Conservation (phyloP, 2,329 filamentous ascomycete species). For the Colletotrichum orchidophilum region DNA sequence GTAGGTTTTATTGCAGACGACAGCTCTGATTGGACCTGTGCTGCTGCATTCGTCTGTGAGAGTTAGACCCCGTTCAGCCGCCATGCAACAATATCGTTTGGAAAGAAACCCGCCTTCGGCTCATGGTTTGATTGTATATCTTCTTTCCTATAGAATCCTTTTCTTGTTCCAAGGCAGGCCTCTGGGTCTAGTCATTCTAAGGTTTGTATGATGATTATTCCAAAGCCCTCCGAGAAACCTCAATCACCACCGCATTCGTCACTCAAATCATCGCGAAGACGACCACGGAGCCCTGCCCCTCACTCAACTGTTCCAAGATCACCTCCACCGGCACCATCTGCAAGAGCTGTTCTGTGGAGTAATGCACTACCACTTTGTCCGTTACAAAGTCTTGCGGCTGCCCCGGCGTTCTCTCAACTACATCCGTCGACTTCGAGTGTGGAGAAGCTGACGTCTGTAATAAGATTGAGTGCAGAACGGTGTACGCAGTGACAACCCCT, state of each 20-base stretch:
- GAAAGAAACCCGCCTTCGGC: neutral
- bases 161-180: neutral
- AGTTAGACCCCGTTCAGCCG: neutral
- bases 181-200: neutral
- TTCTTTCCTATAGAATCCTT: neutral
- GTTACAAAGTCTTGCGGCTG: constrained; percentile 45
- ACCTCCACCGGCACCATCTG: constrained; percentile 43
- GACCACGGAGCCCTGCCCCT: constrained; percentile 10
- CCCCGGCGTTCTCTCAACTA: constrained; percentile 40
- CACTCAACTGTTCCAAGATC: constrained; percentile 44
- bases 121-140: neutral
- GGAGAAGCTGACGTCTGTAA: constrained; percentile 27
- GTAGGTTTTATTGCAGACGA: neutral
- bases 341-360: constrained; percentile 43
- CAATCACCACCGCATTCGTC: neutral
- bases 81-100: neutral
- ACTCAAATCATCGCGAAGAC: constrained; percentile 1
- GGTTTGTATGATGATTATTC: neutral
- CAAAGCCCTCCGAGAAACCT: neutral
- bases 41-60: neutral
- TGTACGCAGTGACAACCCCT: constrained; percentile 24
- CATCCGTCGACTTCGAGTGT: constrained; percentile 42
- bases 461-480: constrained; percentile 24
- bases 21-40: neutral
- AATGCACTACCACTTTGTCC: constrained; percentile 42